Conservation (phyloP, 78 protist species). For the Speleostelium caveatum region DNA sequence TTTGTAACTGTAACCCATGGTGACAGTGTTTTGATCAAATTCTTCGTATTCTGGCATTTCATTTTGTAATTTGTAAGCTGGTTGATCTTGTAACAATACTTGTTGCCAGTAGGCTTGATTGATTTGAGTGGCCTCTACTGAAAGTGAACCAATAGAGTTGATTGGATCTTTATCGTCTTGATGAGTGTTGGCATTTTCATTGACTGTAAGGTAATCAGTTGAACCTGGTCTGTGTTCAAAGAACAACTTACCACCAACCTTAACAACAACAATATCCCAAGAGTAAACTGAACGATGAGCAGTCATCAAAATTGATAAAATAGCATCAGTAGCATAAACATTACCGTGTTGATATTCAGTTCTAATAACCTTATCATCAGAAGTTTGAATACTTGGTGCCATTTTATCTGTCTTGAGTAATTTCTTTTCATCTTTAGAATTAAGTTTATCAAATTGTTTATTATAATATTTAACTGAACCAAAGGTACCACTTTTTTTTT, state of each 20-base stretch:
- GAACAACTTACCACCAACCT: constrained; percentile 81
- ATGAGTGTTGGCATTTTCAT: constrained; percentile 73
- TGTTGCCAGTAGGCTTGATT: constrained; percentile 85
- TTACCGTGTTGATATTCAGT: constrained; percentile 40
- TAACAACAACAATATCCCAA: constrained; percentile 88
- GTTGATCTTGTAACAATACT: background rate
- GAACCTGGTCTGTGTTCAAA: constrained; percentile 88
- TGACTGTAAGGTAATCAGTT: constrained; percentile 80
- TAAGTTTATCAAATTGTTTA: constrained; percentile 17
- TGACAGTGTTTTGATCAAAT: constrained; percentile 67
- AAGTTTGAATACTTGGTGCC: constrained; percentile 46
- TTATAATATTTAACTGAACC: constrained; percentile 60
- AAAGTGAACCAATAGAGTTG: constrained; percentile 74
- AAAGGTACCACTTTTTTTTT: constrained; percentile 29
- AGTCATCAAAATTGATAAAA: constrained; percentile 87
- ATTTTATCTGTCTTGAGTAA: constrained; percentile 10
- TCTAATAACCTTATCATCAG: constrained; percentile 61
- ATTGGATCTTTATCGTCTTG: constrained; percentile 86
- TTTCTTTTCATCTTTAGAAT: constrained; percentile 43
- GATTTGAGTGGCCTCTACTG: constrained; percentile 88
- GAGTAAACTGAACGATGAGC: constrained; percentile 84
- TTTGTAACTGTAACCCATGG: constrained; percentile 87
- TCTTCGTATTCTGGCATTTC: constrained; percentile 79
- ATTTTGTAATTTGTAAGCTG: constrained; percentile 39
- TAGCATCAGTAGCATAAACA: constrained; percentile 88